Evolutionary conservation across 106 monocot species (phyloP), one percentile per base, ranked within the genome.

Genomic region (Triglochin maritima): DNA sequence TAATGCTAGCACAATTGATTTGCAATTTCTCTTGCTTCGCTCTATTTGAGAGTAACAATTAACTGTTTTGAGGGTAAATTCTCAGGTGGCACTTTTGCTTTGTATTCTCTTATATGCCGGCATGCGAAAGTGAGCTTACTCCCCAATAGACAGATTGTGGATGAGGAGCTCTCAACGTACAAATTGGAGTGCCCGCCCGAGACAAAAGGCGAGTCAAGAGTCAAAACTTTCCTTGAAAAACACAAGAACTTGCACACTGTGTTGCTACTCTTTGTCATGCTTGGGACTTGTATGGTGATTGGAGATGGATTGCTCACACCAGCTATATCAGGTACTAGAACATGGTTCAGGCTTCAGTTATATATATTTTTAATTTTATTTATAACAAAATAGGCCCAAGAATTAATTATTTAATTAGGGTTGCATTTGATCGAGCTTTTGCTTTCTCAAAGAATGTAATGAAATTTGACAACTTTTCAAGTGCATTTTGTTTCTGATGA

Each of bases 201-300:
- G 46, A 67, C 41, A 50, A 74, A 67, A n/a, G 47, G 60, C 0
- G 52, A 45, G 57, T 67, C 74, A 12, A 17, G 10, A 11, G 66
- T 61, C 49, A 74, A 74, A 46, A 45, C 15, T 52, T 74, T 74
- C 47, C 67, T 74, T 42, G 74, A 74, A 60, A 74, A 60, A 45
- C 74, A 74, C 45, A 74, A 67, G 54, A 74, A 61, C 14, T 52
- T 74, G 50, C 74, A 74, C 46, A 74, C 74, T 60, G 60, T 43
- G 6, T 60, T 74, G 42, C 57, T 74, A 6, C 43, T 74, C 8
- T 50, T 74, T 41, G 74, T 74, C 7, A 74, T 74, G 74, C 74
- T 74, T 49, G 74, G 74, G 7, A 74, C 74, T 50, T 74, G 74
- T 46, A 74, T 74, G 74, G 74, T 74, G 8, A 74, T 74, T 52